Conservation (phyloP, 352 stramenopile species). For the Pythium insidiosum region DNA sequence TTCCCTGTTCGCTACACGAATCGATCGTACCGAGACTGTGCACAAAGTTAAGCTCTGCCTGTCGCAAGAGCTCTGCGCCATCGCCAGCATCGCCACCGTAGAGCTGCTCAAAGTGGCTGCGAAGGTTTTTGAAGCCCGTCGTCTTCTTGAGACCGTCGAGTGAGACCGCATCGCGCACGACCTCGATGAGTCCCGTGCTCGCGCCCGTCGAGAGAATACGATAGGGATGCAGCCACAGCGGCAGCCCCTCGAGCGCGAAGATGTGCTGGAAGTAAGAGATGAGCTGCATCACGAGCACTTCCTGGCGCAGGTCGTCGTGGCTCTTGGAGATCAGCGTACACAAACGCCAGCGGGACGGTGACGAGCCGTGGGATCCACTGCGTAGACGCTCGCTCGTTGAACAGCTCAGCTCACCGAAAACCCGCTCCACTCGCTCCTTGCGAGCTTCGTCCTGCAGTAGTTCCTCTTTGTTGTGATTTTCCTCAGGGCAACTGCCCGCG, state of each 20-base stretch:
- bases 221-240: constrained; percentile 92
- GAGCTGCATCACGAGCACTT: constrained; percentile 97
- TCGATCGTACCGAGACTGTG: constrained; percentile 62
- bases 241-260: constrained; percentile 87
- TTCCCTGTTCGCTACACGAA: too few relatives aligned
- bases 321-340: constrained; percentile 93
- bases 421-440: constrained; percentile 42
- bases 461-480: background rate
- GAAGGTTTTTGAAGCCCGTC: constrained; percentile 74
- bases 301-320: constrained; percentile 96
- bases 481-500: too few relatives aligned
- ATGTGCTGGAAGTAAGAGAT: constrained; percentile 94
- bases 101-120: constrained; percentile 89
- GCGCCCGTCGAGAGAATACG: constrained; percentile 93
- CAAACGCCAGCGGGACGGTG: constrained; percentile 30
- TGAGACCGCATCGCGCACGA: constrained; percentile 93
- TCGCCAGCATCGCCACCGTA: constrained; percentile 69
- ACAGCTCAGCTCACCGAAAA: constrained; percentile 67
- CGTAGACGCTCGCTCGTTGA: constrained; percentile 30
- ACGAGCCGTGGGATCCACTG: background rate
- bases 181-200: constrained; percentile 94
- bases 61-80: constrained; percentile 32
- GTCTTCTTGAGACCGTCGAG: constrained; percentile 96
- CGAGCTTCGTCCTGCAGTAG: constrained; percentile 24
- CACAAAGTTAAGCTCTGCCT: constrained; percentile 75